phyloP scores from a whole-genome alignment of 2,329 filamentous ascomycete species.

The Phoma sp. region DNA sequence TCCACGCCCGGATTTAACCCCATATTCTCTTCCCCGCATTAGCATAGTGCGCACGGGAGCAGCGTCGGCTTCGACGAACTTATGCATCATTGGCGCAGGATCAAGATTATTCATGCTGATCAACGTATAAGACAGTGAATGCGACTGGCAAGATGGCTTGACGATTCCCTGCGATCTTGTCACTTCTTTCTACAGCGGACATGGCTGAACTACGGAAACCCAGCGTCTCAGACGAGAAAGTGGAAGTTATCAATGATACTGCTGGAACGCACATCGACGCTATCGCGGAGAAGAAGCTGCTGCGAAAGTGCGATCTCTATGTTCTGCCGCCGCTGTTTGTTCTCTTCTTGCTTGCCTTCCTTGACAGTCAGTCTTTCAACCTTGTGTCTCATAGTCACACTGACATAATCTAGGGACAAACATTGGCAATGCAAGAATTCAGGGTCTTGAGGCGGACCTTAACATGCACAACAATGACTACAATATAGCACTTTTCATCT shows the following conservation, averaged over 20 bases:
- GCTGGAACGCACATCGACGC: slow-evolving; percentile 40
- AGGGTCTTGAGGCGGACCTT: slow-evolving; percentile 49
- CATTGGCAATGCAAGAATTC: slow-evolving; percentile 52
- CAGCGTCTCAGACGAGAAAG: slow-evolving; percentile 26
- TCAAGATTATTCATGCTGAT: background rate
- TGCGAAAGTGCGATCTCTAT: slow-evolving; percentile 58
- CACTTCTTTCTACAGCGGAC: background rate
- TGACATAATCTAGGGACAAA: slow-evolving; percentile 9
- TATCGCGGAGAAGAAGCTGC: slow-evolving; percentile 54
- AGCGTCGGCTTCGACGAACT: background rate
- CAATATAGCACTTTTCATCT: slow-evolving; percentile 50
- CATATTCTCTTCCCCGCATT: slow-evolving; percentile 12
- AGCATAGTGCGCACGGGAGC: slow-evolving; percentile 10
- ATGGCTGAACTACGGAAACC: slow-evolving; percentile 24
- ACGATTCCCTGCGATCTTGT: background rate
- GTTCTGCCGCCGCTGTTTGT: slow-evolving; percentile 58
- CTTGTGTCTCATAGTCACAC: background rate
- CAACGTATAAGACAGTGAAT: background rate
- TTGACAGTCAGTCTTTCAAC: slow-evolving; percentile 38
- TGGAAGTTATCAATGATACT: slow-evolving; percentile 36
- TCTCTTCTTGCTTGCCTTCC: slow-evolving; percentile 47
- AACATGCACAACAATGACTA: slow-evolving; percentile 47
- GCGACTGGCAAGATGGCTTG: background rate
- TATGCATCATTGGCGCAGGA: slow-evolving; percentile 1
- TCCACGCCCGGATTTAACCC: background rate